These are phyloP conservation scores for Fusarium pseudonygamai DNA, from an alignment of 2,329 filamentous ascomycete genomes.

Conservation along the genomic window DNA sequence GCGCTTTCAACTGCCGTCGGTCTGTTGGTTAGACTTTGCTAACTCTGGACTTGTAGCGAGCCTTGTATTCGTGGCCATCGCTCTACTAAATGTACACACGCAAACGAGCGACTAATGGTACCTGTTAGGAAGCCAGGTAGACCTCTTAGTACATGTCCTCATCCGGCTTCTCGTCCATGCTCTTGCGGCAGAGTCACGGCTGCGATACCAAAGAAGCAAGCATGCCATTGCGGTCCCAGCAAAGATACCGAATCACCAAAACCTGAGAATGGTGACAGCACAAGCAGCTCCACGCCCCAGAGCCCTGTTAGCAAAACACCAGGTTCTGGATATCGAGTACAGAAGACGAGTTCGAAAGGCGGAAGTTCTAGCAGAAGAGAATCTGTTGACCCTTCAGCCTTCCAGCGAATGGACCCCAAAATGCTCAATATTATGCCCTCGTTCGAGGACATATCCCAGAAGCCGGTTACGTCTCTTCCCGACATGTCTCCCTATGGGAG, in stretches of 20 bases:
- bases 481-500: constrained; percentile 42
- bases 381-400: constrained; percentile 58
- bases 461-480: constrained; percentile 36
- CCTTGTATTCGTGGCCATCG: constrained; percentile 80
- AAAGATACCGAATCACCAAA: constrained; percentile 41
- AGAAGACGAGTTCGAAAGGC: constrained; percentile 53
- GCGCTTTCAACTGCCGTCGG: neutral
- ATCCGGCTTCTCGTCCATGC: constrained; percentile 69
- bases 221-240: constrained; percentile 61
- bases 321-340: constrained; percentile 54
- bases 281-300: constrained; percentile 40
- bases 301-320: constrained; percentile 46
- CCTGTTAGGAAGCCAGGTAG: constrained; percentile 77
- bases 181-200: constrained; percentile 71
- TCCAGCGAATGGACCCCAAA: constrained; percentile 64
- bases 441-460: constrained; percentile 43
- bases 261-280: constrained; percentile 40
- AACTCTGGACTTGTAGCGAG: constrained; percentile 59
- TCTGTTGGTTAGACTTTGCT: constrained; percentile 5
- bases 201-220: constrained; percentile 67
- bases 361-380: constrained; percentile 52
- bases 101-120: constrained; percentile 72
- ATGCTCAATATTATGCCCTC: constrained; percentile 59
- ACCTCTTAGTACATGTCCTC: constrained; percentile 75
- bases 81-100: constrained; percentile 78